These are phyloP conservation scores for Auricularia heimuer DNA, from an alignment of 768 basidiomycete genomes.

Conservation along the genomic window DNA sequence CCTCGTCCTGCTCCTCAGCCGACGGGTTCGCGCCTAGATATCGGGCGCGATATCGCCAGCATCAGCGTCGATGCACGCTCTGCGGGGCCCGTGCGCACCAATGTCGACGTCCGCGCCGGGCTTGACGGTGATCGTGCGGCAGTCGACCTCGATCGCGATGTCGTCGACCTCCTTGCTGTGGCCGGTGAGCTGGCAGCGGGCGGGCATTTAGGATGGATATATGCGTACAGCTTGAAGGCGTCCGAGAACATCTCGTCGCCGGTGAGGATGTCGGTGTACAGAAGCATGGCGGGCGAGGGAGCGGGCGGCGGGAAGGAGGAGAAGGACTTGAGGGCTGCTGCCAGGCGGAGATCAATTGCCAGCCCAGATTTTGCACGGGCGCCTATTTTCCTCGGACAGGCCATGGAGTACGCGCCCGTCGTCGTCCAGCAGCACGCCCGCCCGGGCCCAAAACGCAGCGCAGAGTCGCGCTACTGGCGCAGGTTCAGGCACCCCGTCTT, in stretches of 20 bases:
- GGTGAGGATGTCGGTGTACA: conserved; percentile 64
- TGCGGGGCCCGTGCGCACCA: conserved; percentile 36
- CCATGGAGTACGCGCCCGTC: conserved; percentile 77
- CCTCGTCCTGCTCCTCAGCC: conserved; percentile 74
- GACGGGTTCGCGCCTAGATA: conserved; percentile 83
- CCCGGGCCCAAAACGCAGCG: conserved; percentile 46
- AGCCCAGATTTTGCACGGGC: conserved; percentile 2
- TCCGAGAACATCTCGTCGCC: conserved; percentile 92
- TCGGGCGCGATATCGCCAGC: conserved; percentile 2
- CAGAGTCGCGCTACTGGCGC: conserved; percentile 80
- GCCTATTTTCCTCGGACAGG: background rate
- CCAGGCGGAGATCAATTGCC: background rate
- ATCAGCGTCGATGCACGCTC: conserved; percentile 1
- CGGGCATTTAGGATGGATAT: background rate
- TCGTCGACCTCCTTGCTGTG: conserved; percentile 66
- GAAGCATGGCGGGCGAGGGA: conserved; percentile 44
- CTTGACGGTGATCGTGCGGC: conserved; percentile 57
- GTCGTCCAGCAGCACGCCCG: conserved; percentile 50
- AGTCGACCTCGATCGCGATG: conserved; percentile 83
- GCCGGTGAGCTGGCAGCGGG: conserved; percentile 1
- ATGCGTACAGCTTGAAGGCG: conserved; percentile 73
- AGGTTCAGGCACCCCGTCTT: conserved; percentile 87
- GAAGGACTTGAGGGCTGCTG: background rate
- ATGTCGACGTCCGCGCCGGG: conserved; percentile 78
- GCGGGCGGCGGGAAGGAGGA: background rate